These are phyloP conservation scores for Fusarium sp. DNA, from an alignment of 2,329 filamentous ascomycete species.

Conservation along the genomic window DNA sequence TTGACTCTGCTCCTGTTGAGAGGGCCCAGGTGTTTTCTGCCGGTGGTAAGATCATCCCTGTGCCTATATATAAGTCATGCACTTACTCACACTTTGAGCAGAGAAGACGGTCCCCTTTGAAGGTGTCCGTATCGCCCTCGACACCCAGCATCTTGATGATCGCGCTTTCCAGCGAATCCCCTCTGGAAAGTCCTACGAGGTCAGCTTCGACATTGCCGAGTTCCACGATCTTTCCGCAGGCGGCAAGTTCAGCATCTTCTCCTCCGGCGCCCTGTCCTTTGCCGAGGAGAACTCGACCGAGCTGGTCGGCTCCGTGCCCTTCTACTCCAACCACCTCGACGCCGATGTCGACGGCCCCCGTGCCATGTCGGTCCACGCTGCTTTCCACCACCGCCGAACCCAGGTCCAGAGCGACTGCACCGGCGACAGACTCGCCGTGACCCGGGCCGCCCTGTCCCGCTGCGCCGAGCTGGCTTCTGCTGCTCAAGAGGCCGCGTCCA, in stretches of 20 bases:
- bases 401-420: slow-evolving; percentile 65
- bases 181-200: slow-evolving; percentile 61
- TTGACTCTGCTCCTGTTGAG: slow-evolving; percentile 64
- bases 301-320: slow-evolving; percentile 66
- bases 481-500: slow-evolving; percentile 63
- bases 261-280: slow-evolving; percentile 66
- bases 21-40: slow-evolving; percentile 63
- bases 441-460: slow-evolving; percentile 63
- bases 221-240: slow-evolving; percentile 63
- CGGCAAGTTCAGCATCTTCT: slow-evolving; percentile 66
- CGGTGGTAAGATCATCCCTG: slow-evolving; percentile 49
- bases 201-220: slow-evolving; percentile 66
- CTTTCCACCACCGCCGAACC: slow-evolving; percentile 63
- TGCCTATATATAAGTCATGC: no score
- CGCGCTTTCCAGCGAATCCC: slow-evolving; percentile 63
- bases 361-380: slow-evolving; percentile 61
- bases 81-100: slow-evolving; percentile 1
- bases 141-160: slow-evolving; percentile 56
- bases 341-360: slow-evolving; percentile 66
- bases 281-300: slow-evolving; percentile 62
- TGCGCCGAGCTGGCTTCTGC: slow-evolving; percentile 63
- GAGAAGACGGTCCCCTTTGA: slow-evolving; percentile 60
- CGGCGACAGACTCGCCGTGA: slow-evolving; percentile 56
- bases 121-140: slow-evolving; percentile 63
- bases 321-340: slow-evolving; percentile 67